Percentiles rank a stretch among this genome's conserved stretches.
Evolutionary conservation across 768 basidiomycete species (phyloP).

Genomic region (Phanerochaete carnosa): DNA sequence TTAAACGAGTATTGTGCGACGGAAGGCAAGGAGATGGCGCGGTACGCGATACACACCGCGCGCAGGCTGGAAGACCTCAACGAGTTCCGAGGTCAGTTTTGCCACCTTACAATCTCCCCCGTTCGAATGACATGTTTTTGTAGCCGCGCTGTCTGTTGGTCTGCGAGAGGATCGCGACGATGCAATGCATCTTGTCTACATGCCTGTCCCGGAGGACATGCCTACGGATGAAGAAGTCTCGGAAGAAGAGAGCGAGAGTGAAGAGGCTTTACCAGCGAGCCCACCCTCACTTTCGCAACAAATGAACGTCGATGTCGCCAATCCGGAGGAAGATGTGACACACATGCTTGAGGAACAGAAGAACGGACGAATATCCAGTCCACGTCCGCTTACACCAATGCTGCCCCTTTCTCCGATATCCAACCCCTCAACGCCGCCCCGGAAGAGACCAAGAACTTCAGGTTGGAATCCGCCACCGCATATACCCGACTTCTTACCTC

Average conservation of each 20-base stretch:
- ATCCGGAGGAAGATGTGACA: not conserved
- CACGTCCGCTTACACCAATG: slow-evolving; percentile 33
- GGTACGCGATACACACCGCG: slow-evolving; percentile 61
- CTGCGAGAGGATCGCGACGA: slow-evolving; percentile 54
- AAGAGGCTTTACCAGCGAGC: slow-evolving; percentile 7
- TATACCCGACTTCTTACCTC: slow-evolving; percentile 65
- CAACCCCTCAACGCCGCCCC: slow-evolving; percentile 50
- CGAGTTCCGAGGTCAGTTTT: slow-evolving; percentile 64
- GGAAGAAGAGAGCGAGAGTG: slow-evolving; percentile 28
- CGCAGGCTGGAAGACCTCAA: slow-evolving; percentile 69
- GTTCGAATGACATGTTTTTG: slow-evolving; percentile 25
- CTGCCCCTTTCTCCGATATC: slow-evolving; percentile 56
- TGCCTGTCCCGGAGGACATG: slow-evolving; percentile 24
- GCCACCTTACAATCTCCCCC: slow-evolving; percentile 18
- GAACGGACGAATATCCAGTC: slow-evolving; percentile 8
- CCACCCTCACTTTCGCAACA: not conserved
- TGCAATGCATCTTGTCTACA: slow-evolving; percentile 47
- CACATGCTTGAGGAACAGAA: not conserved
- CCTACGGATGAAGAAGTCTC: slow-evolving; percentile 31
- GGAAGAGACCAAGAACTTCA: slow-evolving; percentile 54
- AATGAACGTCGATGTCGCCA: slow-evolving; percentile 7
- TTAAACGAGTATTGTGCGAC: slow-evolving; percentile 60
- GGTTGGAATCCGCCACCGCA: slow-evolving; percentile 62
- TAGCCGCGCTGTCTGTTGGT: slow-evolving; percentile 61
- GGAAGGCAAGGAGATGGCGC: slow-evolving; percentile 66